Conservation (phyloP, 495 filamentous ascomycete species). For the Hypoxylon cercidicola region DNA sequence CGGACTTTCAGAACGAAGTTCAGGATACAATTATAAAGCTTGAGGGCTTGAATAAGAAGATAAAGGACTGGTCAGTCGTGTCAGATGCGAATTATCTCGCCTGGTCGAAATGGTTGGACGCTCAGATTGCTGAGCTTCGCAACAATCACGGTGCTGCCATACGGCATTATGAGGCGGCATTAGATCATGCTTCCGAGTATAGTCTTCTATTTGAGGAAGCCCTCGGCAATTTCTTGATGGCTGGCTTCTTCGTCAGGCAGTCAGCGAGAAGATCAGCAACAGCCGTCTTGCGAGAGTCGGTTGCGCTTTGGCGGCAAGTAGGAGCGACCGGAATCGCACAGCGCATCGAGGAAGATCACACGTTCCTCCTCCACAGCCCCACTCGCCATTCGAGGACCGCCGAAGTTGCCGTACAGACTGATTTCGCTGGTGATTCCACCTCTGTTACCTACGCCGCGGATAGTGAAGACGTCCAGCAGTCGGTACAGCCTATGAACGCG, state of each 20-base stretch:
- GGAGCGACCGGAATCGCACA: constrained; percentile 79
- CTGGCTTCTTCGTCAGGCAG: constrained; percentile 76
- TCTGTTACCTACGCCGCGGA: constrained; percentile 65
- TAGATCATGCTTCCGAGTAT: constrained; percentile 83
- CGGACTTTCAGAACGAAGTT: constrained; percentile 63
- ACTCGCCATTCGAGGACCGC: constrained; percentile 66
- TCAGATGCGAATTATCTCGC: constrained; percentile 82
- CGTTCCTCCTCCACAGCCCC: constrained; percentile 75
- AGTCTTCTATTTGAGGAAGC: constrained; percentile 84
- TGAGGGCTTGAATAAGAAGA: constrained; percentile 64
- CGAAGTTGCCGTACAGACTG: constrained; percentile 82
- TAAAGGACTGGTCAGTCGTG: constrained; percentile 73
- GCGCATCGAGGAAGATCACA: constrained; percentile 75
- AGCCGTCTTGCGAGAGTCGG: constrained; percentile 74
- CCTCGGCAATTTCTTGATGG: constrained; percentile 79
- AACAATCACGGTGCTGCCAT: constrained; percentile 71
- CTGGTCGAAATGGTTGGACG: constrained; percentile 80
- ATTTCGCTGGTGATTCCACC: constrained; percentile 68
- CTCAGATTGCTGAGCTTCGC: constrained; percentile 73
- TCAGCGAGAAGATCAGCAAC: constrained; percentile 78
- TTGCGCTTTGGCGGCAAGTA: constrained; percentile 77
- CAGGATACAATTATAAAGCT: constrained; percentile 65
- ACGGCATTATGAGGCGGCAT: constrained; percentile 74
- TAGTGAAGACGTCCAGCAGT: constrained; percentile 64
- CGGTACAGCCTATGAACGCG: constrained; percentile 53